Conservation (phyloP, 2,329 filamentous ascomycete species). For the Talaromyces rugulosus region DNA sequence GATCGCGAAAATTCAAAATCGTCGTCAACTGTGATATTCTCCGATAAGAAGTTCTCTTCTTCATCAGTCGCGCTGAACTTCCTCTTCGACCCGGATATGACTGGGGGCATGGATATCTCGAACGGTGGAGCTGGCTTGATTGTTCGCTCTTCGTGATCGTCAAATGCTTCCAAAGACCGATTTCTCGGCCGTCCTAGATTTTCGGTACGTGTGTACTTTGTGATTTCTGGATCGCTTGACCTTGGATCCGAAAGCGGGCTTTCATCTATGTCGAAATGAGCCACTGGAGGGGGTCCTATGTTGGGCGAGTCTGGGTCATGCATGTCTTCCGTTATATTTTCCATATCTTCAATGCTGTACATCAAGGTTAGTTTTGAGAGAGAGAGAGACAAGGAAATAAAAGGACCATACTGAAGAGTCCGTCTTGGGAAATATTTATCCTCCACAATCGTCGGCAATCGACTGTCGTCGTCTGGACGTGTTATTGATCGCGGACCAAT, state of each 20-base stretch:
- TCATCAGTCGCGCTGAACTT: constrained; percentile 54
- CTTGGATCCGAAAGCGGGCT: constrained; percentile 13
- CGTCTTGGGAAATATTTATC: constrained; percentile 55
- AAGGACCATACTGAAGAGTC: constrained; percentile 50
- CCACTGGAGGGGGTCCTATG: constrained; percentile 46
- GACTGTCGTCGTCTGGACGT: constrained; percentile 24
- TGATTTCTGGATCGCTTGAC: neutral
- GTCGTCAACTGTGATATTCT: constrained; percentile 20
- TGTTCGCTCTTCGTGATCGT: neutral
- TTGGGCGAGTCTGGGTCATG: constrained; percentile 26
- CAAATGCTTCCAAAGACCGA: neutral
- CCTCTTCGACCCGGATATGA: constrained; percentile 52
- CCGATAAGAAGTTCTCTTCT: constrained; percentile 32
- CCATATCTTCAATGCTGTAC: constrained; percentile 33
- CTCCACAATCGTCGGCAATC: constrained; percentile 57
- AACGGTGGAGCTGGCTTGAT: constrained; percentile 2
- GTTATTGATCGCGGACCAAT: constrained; percentile 3
- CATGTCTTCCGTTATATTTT: constrained; percentile 23
- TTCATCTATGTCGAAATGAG: constrained; percentile 32
- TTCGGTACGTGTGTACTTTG: neutral
- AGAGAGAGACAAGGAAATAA: neutral
- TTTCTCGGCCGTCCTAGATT: neutral
- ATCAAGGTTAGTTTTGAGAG: constrained; percentile 2
- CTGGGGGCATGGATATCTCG: constrained; percentile 16
- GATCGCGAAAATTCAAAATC: constrained; percentile 33